Evolutionary conservation across 352 stramenopile genomes (phyloP).

Genomic region (Phytophthora capsici): DNA sequence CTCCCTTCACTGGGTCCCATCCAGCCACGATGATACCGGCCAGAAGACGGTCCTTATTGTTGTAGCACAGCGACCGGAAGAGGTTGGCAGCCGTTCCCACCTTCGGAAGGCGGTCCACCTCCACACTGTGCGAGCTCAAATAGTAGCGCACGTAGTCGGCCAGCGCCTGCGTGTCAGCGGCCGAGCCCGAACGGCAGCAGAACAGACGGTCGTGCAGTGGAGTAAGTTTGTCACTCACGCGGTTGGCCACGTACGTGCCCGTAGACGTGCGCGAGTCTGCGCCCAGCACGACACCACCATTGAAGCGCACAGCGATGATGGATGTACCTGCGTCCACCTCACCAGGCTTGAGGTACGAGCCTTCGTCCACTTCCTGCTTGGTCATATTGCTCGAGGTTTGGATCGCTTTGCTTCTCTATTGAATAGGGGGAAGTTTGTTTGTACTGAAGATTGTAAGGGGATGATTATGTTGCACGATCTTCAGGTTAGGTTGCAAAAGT

Average conservation of each 20-base stretch:
- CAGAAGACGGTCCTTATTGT: conserved; percentile 97
- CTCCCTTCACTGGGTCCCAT: conserved; percentile 96
- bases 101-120: conserved; percentile 91
- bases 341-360: conserved; percentile 79
- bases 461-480: conserved; percentile 17
- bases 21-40: conserved; percentile 98
- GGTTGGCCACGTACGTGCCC: conserved; percentile 97
- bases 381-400: conserved; percentile 34
- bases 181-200: conserved; percentile 97
- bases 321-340: conserved; percentile 97
- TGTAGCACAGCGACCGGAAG: conserved; percentile 96
- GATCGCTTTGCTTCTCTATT: conserved; percentile 26
- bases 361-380: conserved; percentile 64
- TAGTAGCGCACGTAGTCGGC: conserved; percentile 88
- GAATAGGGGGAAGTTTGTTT: conserved; percentile 7
- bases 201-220: conserved; percentile 97
- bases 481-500: background rate
- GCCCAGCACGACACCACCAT: conserved; percentile 96
- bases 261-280: conserved; percentile 95
- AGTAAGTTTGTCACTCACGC: conserved; percentile 98
- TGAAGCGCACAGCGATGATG: conserved; percentile 98
- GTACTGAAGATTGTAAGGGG: background rate
- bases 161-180: conserved; percentile 97
- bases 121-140: conserved; percentile 73
- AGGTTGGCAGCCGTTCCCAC: conserved; percentile 98